Evolutionary conservation across 2,329 filamentous ascomycete genomes (phyloP).

Genomic region (Chaetothyriales sp.): DNA sequence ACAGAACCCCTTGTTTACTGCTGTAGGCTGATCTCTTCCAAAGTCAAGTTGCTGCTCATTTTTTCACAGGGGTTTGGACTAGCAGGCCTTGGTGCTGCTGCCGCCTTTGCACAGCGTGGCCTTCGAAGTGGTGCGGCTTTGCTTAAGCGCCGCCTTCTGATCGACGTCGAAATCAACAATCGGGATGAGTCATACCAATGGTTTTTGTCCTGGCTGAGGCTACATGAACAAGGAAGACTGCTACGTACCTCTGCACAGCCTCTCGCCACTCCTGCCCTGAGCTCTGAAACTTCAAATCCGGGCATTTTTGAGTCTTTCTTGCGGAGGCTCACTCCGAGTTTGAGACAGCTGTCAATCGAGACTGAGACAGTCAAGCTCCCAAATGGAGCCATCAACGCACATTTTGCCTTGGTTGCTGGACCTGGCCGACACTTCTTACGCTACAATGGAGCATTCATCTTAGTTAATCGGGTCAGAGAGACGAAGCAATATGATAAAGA

Average conservation of each 20-base stretch:
- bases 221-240: constrained; percentile 56
- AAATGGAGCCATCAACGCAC: constrained; percentile 58
- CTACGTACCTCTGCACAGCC: constrained; percentile 30
- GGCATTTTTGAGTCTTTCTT: constrained; percentile 41
- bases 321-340: constrained; percentile 43
- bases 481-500: constrained; percentile 43
- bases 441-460: constrained; percentile 74
- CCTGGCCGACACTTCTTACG: constrained; percentile 80
- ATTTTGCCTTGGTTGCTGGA: constrained; percentile 80
- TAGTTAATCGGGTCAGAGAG: constrained; percentile 76
- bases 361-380: constrained; percentile 49
- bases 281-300: constrained; percentile 19
- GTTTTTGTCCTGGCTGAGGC: constrained; percentile 88
- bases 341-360: constrained; percentile 52
- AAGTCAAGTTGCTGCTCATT: neutral
- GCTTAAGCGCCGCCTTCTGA: constrained; percentile 70
- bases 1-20: constrained; percentile 38
- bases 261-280: constrained; percentile 7
- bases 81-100: constrained; percentile 69
- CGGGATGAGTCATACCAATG: constrained; percentile 88
- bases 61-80: constrained; percentile 62
- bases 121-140: constrained; percentile 58
- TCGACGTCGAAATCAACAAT: constrained; percentile 90
- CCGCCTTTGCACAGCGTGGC: constrained; percentile 68
- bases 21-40: constrained; percentile 23